Base-by-base conservation (phyloP, 306 rosid genomes). In the Macrotyloma uniflorum region DNA sequence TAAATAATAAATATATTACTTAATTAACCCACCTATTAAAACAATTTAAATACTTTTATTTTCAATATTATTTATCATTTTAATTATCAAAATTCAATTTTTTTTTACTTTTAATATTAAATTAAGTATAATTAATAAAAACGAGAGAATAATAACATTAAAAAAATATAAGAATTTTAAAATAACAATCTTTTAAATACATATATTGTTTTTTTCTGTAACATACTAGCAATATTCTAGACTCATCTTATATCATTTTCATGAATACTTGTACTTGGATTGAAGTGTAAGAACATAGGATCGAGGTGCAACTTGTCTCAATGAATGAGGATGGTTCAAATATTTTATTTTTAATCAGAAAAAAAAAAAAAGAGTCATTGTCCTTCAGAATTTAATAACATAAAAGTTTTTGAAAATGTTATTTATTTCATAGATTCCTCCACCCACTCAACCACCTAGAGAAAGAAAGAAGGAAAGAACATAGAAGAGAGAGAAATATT, bases 401-500 rank as follows among this genome's bases (percentile, higher is more conserved):
- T 45, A 78, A 78, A n/a, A 68, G 77, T 69, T 79, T 79, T 40
- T n/a, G 19, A 69, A 69, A 26, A 11, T 9, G 22, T 38, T 54
- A 8, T 46, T 38, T 9, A 14, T 46, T 49, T 49, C 6, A 65
- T 14, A 68, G 69, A 78, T 77, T 77, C 75, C 59, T n/a, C 68
- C 20, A 26, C 81, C 67, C 54, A 32, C 30, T 24, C 70, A 18
- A 9, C 26, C 43, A 38, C 13, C 43, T 1, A 38, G 12, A 42
- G 47, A 12, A 40, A 12, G 47, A 9, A 38, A 9, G 8, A 35
- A 35, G 38, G 22, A 33, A 62, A 5, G 46, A 9, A 15, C 2
- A 6, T 9, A 5, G 18, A 23, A 23, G 63, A 40, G 53, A 43
- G 22, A 40, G 47, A 42, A 32, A 26, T 1, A 26, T 26, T 1